phyloP scores from a whole-genome alignment of 495 filamentous ascomycete species.

The Astrothelium subdiscretum region DNA sequence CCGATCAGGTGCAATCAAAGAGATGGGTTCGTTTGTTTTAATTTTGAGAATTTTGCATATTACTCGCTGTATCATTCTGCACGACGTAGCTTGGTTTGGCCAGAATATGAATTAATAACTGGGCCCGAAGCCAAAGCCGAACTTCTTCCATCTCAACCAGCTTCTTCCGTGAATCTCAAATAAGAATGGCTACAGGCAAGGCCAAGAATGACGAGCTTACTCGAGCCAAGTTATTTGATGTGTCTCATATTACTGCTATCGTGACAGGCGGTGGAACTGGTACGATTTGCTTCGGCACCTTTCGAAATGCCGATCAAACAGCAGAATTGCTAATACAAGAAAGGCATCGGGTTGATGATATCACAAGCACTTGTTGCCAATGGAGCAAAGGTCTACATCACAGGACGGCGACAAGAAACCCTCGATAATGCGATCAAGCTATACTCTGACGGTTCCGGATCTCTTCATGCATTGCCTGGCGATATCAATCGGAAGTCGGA shows the following conservation, averaged over 20 bases:
- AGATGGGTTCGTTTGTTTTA: too few relatives aligned
- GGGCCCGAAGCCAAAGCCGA: too few relatives aligned
- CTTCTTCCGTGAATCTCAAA: not conserved
- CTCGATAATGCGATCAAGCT: slow-evolving; percentile 20
- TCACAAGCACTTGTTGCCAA: slow-evolving; percentile 67
- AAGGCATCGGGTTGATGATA: slow-evolving; percentile 59
- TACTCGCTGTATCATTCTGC: too few relatives aligned
- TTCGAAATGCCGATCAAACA: not conserved
- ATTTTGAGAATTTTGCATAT: too few relatives aligned
- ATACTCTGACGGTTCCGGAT: slow-evolving; percentile 20
- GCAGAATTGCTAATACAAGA: not conserved
- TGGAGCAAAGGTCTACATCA: slow-evolving; percentile 51
- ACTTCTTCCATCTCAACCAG: not conserved
- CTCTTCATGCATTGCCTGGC: slow-evolving; percentile 16
- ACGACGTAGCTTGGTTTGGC: too few relatives aligned
- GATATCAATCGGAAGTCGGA: slow-evolving; percentile 25
- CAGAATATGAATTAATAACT: too few relatives aligned
- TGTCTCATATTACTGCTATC: slow-evolving; percentile 24
- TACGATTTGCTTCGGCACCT: not conserved
- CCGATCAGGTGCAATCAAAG: too few relatives aligned
- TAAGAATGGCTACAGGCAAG: slow-evolving; percentile 15
- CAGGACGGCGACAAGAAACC: slow-evolving; percentile 22
- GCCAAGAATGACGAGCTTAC: slow-evolving; percentile 19
- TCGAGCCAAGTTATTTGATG: slow-evolving; percentile 26
- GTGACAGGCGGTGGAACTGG: slow-evolving; percentile 28